These are phyloP conservation scores for Rhynchosporium graminicola DNA, from an alignment of 2,329 filamentous ascomycete genomes.

Conservation along the genomic window DNA sequence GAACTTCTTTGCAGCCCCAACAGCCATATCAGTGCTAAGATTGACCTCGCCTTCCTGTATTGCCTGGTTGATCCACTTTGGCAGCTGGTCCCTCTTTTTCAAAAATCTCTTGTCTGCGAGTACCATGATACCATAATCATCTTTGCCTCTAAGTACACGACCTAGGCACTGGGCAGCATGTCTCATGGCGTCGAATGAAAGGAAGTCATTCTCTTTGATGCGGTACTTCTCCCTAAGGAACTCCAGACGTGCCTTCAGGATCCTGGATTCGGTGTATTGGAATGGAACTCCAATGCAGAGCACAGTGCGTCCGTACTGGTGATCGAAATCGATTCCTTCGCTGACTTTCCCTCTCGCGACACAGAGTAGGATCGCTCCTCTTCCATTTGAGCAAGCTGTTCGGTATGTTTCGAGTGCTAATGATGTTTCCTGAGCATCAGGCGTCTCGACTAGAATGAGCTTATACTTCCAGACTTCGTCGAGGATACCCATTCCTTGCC, in stretches of 20 bases:
- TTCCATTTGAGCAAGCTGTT: constrained; percentile 94
- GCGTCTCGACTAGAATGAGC: constrained; percentile 94
- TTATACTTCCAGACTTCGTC: constrained; percentile 99
- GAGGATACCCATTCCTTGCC: constrained; percentile 97
- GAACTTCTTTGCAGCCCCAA: constrained; percentile 86
- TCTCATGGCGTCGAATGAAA: constrained; percentile 99
- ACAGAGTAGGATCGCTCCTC: constrained; percentile 89
- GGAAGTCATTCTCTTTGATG: constrained; percentile 94
- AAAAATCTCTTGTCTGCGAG: constrained; percentile 90
- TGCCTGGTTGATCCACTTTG: constrained; percentile 94
- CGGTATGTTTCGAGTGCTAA: constrained; percentile 94
- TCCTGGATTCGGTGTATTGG: constrained; percentile 97
- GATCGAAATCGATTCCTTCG: constrained; percentile 98
- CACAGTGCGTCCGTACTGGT: constrained; percentile 95
- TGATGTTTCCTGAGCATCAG: constrained; percentile 95
- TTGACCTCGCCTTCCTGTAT: constrained; percentile 84
- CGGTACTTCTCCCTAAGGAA: constrained; percentile 97
- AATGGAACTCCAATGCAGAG: constrained; percentile 96
- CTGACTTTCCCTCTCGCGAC: constrained; percentile 97
- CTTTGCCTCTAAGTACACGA: constrained; percentile 91
- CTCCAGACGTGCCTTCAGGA: constrained; percentile 91
- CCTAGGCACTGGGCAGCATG: constrained; percentile 96
- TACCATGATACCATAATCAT: constrained; percentile 99
- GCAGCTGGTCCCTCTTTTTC: constrained; percentile 86
- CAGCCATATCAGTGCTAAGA: constrained; percentile 92